Evolutionary conservation across 441 rosid species (phyloP).

Genomic region (Biscutella laevigata): DNA sequence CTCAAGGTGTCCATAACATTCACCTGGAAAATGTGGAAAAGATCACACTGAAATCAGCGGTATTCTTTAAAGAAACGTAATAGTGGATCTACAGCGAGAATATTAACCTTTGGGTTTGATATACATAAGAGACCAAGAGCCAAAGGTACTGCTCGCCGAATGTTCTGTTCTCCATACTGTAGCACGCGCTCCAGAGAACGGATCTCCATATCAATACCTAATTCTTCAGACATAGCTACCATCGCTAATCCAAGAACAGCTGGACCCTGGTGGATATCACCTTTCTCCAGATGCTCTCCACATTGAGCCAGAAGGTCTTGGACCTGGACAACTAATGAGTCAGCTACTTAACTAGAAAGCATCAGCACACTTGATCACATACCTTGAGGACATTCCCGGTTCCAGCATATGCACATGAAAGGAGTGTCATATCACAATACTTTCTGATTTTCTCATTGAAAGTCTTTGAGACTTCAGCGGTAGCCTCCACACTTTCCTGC

Average conservation of each 20-base stretch:
- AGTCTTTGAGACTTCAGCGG: conserved; percentile 78
- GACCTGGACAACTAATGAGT: conserved; percentile 41
- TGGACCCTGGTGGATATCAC: conserved; percentile 83
- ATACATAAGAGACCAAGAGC: conserved; percentile 96
- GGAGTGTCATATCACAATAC: conserved; percentile 76
- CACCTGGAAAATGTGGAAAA: conserved; percentile 37
- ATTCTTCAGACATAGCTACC: conserved; percentile 97
- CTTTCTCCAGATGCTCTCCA: conserved; percentile 75
- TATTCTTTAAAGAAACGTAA: not conserved
- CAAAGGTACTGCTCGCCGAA: conserved; percentile 82
- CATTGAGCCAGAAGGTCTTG: conserved; percentile 84
- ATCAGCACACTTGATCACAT: conserved; percentile 13
- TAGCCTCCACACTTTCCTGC: conserved; percentile 86
- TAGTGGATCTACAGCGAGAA: not conserved
- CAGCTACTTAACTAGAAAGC: conserved; percentile 16
- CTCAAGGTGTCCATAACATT: conserved; percentile 92
- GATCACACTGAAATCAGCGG: not conserved
- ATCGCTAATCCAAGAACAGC: conserved; percentile 97
- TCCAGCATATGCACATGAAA: conserved; percentile 96
- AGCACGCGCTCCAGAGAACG: conserved; percentile 87
- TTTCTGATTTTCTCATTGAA: conserved; percentile 80
- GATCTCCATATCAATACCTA: conserved; percentile 92
- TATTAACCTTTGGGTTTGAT: conserved; percentile 84
- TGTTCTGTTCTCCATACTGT: conserved; percentile 85
- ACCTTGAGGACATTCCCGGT: conserved; percentile 96